Evolutionary conservation across 371 early-diverging fungal species (phyloP).

Genomic region (Sporodiniella umbellata): DNA sequence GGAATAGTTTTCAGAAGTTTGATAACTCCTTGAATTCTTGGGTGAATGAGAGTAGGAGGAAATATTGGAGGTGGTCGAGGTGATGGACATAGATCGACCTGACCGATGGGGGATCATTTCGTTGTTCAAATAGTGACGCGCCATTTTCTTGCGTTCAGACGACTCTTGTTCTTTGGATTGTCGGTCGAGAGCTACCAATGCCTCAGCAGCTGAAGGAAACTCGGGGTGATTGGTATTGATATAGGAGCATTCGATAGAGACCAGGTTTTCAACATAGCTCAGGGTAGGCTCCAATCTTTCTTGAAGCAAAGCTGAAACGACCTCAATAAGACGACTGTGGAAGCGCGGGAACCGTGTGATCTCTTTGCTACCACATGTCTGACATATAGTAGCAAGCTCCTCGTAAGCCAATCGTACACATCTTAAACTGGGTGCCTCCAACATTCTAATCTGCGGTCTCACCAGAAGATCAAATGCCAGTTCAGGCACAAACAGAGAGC

Average conservation of each 20-base stretch:
- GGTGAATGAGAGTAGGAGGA: conserved; percentile 9
- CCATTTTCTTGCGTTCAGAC: conserved; percentile 26
- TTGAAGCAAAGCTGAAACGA: conserved; percentile 76
- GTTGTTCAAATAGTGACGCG: conserved; percentile 12
- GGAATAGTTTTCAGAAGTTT: background rate
- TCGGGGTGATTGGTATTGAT: conserved; percentile 94
- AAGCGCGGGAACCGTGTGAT: conserved; percentile 72
- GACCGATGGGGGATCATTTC: background rate
- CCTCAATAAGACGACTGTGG: conserved; percentile 72
- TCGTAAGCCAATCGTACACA: conserved; percentile 88
- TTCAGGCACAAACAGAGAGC: conserved; percentile 89
- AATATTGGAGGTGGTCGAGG: conserved; percentile 3
- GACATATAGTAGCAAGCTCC: conserved; percentile 86
- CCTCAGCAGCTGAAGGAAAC: conserved; percentile 78
- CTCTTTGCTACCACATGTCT: conserved; percentile 76
- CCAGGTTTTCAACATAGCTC: conserved; percentile 74
- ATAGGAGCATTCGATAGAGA: conserved; percentile 84
- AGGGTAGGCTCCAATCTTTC: conserved; percentile 74
- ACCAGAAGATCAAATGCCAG: conserved; percentile 87
- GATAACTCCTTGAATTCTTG: conserved; percentile 4
- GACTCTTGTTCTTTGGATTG: conserved; percentile 36
- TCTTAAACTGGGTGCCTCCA: conserved; percentile 80
- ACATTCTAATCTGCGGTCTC: conserved; percentile 75
- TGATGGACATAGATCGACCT: conserved; percentile 19
- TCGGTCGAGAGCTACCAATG: conserved; percentile 58